A percentile compares a stretch with the other conserved stretches of the same genome.
Evolutionary conservation across 305 asterid genomes (phyloP).

Genomic region (Fraxinus baroniana): DNA sequence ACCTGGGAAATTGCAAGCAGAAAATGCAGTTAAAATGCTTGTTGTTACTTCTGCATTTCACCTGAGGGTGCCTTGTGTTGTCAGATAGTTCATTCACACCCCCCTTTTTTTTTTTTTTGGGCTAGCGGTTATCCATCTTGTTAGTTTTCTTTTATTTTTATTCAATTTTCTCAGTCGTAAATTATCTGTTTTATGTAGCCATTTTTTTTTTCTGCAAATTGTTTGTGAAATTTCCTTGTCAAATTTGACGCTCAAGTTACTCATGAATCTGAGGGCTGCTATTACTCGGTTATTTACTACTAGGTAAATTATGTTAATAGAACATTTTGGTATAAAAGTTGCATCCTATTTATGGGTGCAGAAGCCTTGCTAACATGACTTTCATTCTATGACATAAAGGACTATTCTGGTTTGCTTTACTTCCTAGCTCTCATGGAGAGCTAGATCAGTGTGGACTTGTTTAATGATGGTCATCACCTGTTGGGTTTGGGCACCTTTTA

Average conservation of each 20-base stretch:
- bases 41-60: neutral
- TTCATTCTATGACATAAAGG: neutral
- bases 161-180: neutral
- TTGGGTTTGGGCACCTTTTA: neutral
- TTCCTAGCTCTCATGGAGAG: neutral
- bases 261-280: neutral
- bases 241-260: neutral
- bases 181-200: neutral
- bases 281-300: neutral
- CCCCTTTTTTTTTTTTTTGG: too few species aligned
- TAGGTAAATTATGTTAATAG: neutral
- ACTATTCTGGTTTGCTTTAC: neutral
- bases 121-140: neutral
- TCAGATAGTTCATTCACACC: neutral
- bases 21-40: neutral
- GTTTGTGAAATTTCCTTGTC: neutral
- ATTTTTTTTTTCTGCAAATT: neutral
- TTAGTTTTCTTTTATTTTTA: neutral
- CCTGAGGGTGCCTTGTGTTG: constrained; percentile 3
- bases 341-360: neutral
- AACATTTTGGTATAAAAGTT: neutral
- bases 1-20: neutral
- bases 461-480: neutral
- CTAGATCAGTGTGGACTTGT: neutral
- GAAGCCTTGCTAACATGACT: neutral